Evolutionary conservation across 2,329 filamentous ascomycete species (phyloP).

Genomic region (Xylaria digitata): DNA sequence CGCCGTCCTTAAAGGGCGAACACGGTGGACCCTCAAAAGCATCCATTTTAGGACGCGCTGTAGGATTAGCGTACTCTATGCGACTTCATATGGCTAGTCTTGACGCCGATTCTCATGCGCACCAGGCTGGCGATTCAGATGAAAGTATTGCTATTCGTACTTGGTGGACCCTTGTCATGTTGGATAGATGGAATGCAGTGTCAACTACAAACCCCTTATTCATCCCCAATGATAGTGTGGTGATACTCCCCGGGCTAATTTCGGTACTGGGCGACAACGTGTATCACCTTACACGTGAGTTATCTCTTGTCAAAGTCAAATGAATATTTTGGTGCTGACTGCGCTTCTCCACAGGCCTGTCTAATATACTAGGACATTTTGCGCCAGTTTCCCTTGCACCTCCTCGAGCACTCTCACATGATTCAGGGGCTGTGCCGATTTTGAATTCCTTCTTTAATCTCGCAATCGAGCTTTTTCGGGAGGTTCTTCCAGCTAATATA

Average conservation of each 20-base stretch:
- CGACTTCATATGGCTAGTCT: constrained; percentile 64
- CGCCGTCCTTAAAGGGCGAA: constrained; percentile 54
- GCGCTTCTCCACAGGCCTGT: constrained; percentile 58
- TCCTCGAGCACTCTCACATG: constrained; percentile 56
- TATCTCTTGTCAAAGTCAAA: neutral
- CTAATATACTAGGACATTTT: constrained; percentile 68
- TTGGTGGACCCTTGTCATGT: constrained; percentile 78
- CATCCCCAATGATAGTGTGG: constrained; percentile 71
- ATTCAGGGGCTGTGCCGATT: constrained; percentile 55
- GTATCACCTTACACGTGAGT: constrained; percentile 74
- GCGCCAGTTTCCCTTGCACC: constrained; percentile 59
- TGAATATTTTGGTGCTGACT: constrained; percentile 10
- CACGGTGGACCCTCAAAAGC: constrained; percentile 61
- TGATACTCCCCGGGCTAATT: constrained; percentile 69
- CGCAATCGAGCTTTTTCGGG: constrained; percentile 73
- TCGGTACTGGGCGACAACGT: constrained; percentile 70
- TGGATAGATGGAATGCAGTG: constrained; percentile 80
- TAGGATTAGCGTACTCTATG: constrained; percentile 73
- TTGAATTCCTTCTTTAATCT: constrained; percentile 64
- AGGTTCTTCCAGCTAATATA: constrained; percentile 69
- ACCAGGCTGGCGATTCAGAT: constrained; percentile 61
- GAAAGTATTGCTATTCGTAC: constrained; percentile 71
- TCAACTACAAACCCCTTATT: constrained; percentile 71
- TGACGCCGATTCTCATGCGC: constrained; percentile 56
- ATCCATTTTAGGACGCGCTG: constrained; percentile 71